Evolutionary conservation across 2,329 filamentous ascomycete species (phyloP).

Genomic region (Thelonectria olida): DNA sequence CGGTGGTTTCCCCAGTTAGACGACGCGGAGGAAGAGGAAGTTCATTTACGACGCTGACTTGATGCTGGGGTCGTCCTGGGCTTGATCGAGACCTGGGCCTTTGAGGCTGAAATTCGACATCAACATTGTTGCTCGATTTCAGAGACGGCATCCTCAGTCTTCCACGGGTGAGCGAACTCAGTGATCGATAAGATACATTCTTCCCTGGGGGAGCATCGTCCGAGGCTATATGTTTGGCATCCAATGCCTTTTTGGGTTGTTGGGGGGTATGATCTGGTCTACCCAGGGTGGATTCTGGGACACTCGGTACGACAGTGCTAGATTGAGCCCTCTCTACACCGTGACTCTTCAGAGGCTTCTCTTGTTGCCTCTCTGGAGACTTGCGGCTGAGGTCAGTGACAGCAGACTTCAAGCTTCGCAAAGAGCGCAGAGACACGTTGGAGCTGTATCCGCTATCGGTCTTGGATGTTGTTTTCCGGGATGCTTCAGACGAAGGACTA

Average conservation of each 20-base stretch:
- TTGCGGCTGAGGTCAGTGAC: slow-evolving; percentile 32
- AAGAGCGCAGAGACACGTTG: slow-evolving; percentile 65
- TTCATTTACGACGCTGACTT: background rate
- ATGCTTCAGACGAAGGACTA: slow-evolving; percentile 54
- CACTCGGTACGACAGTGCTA: background rate
- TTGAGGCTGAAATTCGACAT: slow-evolving; percentile 27
- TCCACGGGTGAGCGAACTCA: slow-evolving; percentile 31
- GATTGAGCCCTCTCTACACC: background rate
- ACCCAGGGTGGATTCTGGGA: background rate
- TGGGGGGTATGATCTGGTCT: background rate
- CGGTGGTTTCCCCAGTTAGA: background rate
- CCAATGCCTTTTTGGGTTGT: background rate
- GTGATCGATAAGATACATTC: slow-evolving; percentile 24
- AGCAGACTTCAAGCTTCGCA: slow-evolving; percentile 45
- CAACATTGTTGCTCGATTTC: slow-evolving; percentile 27
- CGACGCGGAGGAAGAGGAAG: background rate
- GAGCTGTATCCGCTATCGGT: slow-evolving; percentile 71
- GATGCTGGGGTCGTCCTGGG: slow-evolving; percentile 6
- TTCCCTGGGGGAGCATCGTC: background rate
- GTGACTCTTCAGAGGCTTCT: background rate
- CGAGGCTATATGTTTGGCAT: background rate
- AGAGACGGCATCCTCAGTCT: slow-evolving; percentile 34
- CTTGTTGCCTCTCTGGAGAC: slow-evolving; percentile 23
- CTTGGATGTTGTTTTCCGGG: slow-evolving; percentile 60
- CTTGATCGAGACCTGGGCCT: slow-evolving; percentile 16